These are phyloP conservation scores for Hydrangea macrophylla DNA, from an alignment of 148 eudicot species.

Conservation along the genomic window DNA sequence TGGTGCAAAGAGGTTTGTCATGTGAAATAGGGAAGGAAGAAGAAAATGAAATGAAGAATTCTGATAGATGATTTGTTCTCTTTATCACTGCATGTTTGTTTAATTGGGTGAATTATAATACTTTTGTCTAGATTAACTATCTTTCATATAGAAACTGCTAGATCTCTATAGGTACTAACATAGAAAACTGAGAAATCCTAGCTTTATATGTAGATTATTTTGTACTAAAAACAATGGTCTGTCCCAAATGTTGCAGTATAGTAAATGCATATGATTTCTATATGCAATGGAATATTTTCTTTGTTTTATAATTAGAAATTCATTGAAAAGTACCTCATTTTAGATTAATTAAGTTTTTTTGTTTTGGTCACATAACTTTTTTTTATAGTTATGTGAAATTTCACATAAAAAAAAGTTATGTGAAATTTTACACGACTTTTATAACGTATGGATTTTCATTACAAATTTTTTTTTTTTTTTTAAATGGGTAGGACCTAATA, in stretches of 20 bases:
- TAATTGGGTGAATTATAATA: neutral
- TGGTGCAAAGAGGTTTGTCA: neutral
- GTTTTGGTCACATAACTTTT: no score
- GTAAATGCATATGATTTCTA: neutral
- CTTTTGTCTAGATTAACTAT: neutral
- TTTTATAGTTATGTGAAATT: no score
- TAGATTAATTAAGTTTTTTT: no score
- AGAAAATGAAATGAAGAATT: neutral
- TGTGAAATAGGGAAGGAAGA: neutral
- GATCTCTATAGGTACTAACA: neutral
- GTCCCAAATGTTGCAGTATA: neutral
- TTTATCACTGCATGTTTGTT: neutral
- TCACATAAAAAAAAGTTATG: no score
- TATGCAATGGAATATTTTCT: neutral
- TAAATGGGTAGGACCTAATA: no score
- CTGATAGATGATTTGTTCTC: neutral
- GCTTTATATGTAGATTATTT: neutral
- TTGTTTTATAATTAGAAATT: no score
- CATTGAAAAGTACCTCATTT: no score
- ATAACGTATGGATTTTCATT: no score
- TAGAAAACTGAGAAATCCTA: neutral
- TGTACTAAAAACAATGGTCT: neutral
- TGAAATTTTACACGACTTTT: no score
- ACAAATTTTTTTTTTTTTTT: no score
- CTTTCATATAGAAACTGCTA: conserved; percentile 2